phyloP scores from a whole-genome alignment of 2,329 filamentous ascomycete genomes.

The Zelopaecilomyces penicillatus region DNA sequence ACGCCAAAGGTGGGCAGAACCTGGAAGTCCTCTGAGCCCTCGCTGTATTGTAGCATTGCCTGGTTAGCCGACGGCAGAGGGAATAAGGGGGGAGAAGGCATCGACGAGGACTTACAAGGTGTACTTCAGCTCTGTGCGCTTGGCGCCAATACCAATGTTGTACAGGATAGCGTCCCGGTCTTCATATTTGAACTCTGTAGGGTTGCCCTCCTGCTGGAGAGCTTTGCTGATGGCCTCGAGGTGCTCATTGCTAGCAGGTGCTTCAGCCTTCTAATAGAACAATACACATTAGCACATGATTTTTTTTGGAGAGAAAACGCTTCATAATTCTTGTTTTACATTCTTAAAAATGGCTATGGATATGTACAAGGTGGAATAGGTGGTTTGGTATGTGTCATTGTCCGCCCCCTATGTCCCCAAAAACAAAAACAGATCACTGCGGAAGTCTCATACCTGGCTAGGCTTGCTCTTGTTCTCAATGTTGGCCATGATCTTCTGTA shows the following conservation, averaged over 20 bases:
- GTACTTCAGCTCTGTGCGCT: conserved; percentile 76
- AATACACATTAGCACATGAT: conserved; percentile 14
- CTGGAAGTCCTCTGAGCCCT: conserved; percentile 88
- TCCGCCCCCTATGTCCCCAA: background rate
- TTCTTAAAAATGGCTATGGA: background rate
- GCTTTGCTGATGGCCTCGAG: conserved; percentile 69
- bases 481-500: conserved; percentile 73
- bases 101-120: conserved; percentile 52
- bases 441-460: conserved; percentile 5
- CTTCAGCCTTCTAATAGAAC: conserved; percentile 12
- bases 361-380: conserved; percentile 9
- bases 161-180: conserved; percentile 90
- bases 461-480: conserved; percentile 53
- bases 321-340: conserved; percentile 4
- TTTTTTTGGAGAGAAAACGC: conserved; percentile 1
- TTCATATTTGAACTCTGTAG: conserved; percentile 72
- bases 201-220: conserved; percentile 59
- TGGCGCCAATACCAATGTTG: conserved; percentile 89
- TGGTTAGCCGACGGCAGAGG: background rate
- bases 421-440: background rate
- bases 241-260: conserved; percentile 49
- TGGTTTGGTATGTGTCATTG: conserved; percentile 1
- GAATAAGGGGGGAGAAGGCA: background rate
- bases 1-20: conserved; percentile 92
- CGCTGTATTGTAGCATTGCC: conserved; percentile 32